Base-by-base conservation (phyloP, 176 grass and related monocot species). In the Oryza officinalis region DNA sequence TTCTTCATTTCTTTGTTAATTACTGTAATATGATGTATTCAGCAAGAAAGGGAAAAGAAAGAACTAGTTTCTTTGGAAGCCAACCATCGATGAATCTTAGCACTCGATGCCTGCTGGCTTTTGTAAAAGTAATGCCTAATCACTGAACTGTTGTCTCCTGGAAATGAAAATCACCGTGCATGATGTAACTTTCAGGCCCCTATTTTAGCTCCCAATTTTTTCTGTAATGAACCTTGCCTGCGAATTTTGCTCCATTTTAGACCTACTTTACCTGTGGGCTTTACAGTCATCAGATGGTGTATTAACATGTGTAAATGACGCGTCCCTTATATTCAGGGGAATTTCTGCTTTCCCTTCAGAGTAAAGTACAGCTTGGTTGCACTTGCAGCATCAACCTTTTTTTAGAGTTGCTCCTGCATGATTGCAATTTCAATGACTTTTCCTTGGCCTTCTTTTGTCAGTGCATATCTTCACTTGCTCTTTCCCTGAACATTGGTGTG, bases 121-220 rank as follows among this genome's bases (percentile, higher is more conserved):
- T 49, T 85, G 83, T 86, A 81, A 54, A 81, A 77, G 50, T 76
- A 89, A 65, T 71, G 87, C 31, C 72, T 81, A 77, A 77, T 72
- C 43, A 65, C 9, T 57, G 72, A 41, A 85, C n/a, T 54, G 3
- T 44, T 54, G 5, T 57, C 35, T 57, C 40, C 43, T 81, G 83
- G 40, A 65, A 70, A 89, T 54, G 44, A 14, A 45, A 35, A 22
- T 26, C 38, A 71, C 57, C 41, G 6, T 77, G 78, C 66, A 76
- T 71, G 86, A 44, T 72, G 72, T 72, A 43, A 71, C 66, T 33
- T 49, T 72, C 66, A 78, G 67, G 57, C 31, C 18, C 67, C 63
- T n/a, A 37, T 64, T 63, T 47, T 22, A 41, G 31, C 13, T 47
- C 41, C 13, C 38, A 3, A 3, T 28, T 50, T 81, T 63, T 71